Evolutionary conservation across 495 filamentous ascomycete species (phyloP), one percentile per base, ranked within the genome.

Genomic region (Glutinoglossum americanum): DNA sequence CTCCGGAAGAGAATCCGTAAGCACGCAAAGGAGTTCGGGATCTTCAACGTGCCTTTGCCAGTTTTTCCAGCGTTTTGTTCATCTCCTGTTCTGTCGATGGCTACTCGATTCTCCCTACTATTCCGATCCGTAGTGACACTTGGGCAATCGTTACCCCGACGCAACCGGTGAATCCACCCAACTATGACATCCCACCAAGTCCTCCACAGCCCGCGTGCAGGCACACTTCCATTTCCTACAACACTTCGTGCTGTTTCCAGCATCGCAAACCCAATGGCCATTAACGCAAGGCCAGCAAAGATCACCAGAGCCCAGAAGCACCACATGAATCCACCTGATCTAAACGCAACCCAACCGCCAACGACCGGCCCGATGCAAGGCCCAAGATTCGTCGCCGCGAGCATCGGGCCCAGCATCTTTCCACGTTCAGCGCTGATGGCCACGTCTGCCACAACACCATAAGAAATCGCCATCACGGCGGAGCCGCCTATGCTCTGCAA

Each of bases 301-400:
- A 87, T 85, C 51, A 74, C 71, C 33, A 85, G 70, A 60, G 87
- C 85, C 82, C 82, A 87, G 64, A 88, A 90, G 7, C 30, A 49
- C n/a, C 54, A 62, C 35, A 23, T 58, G 59, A 21, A 63, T 1
- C 15, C 62, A 54, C 51, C 61, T 3, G 55, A 56, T 3, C 28
- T 61, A 45, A 85, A 82, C 48, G 76, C 71, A 26, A 77, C 64
- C 84, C 83, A 90, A 17, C 66, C 66, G 9, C 66, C 66, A 30
- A 69, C 54, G 17, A 67, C 59, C 13, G 66, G 66, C 5, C 66
- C 66, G 45, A 69, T 39, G 33, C 60, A 60, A 1, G 67, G 60
- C 1, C 61, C 63, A 11, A 64, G 41, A 17, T 66, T 63, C 25
- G 41, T 55, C 8, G 32, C 17, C 48, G 58, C 56, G 21, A 48